A percentile compares a stretch with the other conserved stretches of the same genome.
These are phyloP conservation scores for Diaporthe velutina DNA, from an alignment of 2,329 filamentous ascomycete species.

Conservation along the genomic window DNA sequence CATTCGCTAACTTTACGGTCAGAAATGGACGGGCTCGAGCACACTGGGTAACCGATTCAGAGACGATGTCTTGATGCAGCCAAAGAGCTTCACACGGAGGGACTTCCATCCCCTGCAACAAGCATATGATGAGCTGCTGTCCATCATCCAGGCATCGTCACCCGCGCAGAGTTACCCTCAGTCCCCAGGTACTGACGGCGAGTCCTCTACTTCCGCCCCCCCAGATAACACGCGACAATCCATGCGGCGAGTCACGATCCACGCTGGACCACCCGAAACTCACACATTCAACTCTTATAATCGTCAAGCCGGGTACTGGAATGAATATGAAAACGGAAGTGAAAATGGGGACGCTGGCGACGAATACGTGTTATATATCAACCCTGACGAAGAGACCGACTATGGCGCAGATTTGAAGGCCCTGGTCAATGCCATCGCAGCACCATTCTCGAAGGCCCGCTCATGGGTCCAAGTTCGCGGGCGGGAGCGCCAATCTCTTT, in stretches of 20 bases:
- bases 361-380: constrained; percentile 80
- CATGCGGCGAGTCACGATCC: constrained; percentile 40
- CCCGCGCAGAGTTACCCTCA: constrained; percentile 56
- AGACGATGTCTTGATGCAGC: constrained; percentile 73
- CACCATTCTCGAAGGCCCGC: constrained; percentile 64
- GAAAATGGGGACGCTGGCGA: constrained; percentile 71
- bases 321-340: constrained; percentile 87
- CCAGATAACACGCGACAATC: constrained; percentile 38
- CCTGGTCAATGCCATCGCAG: constrained; percentile 64
- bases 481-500: constrained; percentile 43
- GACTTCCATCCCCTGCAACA: constrained; percentile 65
- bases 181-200: constrained; percentile 52
- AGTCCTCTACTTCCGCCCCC: constrained; percentile 40
- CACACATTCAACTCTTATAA: constrained; percentile 31
- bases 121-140: constrained; percentile 62
- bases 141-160: constrained; percentile 59
- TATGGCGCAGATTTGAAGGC: constrained; percentile 69
- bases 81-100: constrained; percentile 78
- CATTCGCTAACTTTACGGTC: constrained; percentile 40
- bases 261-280: constrained; percentile 39
- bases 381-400: constrained; percentile 73
- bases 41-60: constrained; percentile 75
- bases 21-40: constrained; percentile 86
- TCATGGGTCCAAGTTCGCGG: constrained; percentile 59
- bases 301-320: constrained; percentile 75